Conservation (phyloP, 2,329 filamentous ascomycete genomes). For the Xylaria sp. region DNA sequence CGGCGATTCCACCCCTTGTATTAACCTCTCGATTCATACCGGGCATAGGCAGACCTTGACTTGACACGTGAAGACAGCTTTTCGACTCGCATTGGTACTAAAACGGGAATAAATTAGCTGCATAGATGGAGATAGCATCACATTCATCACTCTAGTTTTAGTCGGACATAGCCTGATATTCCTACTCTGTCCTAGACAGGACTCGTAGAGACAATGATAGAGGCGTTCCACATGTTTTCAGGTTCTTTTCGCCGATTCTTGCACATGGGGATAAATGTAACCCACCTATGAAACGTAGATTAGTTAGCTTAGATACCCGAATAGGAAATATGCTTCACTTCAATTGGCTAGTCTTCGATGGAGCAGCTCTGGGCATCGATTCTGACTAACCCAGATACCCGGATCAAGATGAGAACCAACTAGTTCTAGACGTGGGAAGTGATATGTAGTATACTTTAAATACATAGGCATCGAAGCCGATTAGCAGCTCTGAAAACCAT, state of each 20-base stretch:
- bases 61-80: neutral
- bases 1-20: constrained; percentile 17
- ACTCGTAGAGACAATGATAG: neutral
- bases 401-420: neutral
- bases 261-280: neutral
- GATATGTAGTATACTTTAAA: neutral
- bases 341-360: constrained; percentile 17
- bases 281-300: neutral
- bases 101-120: neutral
- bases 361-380: neutral
- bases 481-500: neutral
- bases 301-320: constrained; percentile 6
- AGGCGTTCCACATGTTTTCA: neutral
- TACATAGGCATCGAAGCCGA: neutral
- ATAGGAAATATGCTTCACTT: constrained; percentile 13
- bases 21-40: neutral
- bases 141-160: neutral
- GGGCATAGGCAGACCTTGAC: neutral
- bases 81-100: neutral
- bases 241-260: neutral
- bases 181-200: neutral
- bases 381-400: neutral
- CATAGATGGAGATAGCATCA: neutral
- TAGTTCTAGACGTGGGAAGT: neutral
- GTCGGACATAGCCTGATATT: neutral